Conservation (phyloP, 352 stramenopile genomes). For the Detonula confervacea region DNA sequence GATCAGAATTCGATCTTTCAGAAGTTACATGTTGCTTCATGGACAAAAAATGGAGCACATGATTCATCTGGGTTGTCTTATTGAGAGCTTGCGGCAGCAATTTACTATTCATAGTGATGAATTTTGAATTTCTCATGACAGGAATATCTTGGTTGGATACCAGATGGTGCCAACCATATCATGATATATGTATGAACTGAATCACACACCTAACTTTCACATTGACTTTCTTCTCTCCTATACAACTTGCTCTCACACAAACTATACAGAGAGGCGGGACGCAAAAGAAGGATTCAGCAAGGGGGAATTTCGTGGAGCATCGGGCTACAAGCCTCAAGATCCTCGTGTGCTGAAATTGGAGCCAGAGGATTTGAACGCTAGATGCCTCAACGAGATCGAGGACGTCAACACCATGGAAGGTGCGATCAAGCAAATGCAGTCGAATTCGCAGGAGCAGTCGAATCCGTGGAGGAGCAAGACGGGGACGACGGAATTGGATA, state of each 20-base stretch:
- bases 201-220: background rate
- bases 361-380: slow-evolving; percentile 51
- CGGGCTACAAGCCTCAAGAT: slow-evolving; percentile 50
- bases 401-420: slow-evolving; percentile 62
- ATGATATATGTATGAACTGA: no score
- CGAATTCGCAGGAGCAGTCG: slow-evolving; percentile 13
- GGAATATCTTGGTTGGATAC: no score
- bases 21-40: no score
- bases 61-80: no score
- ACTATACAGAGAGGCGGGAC: slow-evolving; percentile 38
- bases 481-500: slow-evolving; percentile 49
- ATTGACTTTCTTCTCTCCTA: background rate
- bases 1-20: background rate
- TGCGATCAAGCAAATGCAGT: slow-evolving; percentile 50
- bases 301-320: slow-evolving; percentile 51
- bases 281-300: slow-evolving; percentile 47
- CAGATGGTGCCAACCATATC: no score
- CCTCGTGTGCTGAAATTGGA: slow-evolving; percentile 54
- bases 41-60: no score
- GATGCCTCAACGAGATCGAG: slow-evolving; percentile 59
- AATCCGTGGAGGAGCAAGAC: slow-evolving; percentile 48
- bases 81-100: no score
- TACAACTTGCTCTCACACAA: background rate
- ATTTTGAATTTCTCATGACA: no score
- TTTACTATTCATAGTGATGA: no score